Conservation (phyloP, 2,329 filamentous ascomycete genomes). For the Thelonectria blattea region DNA sequence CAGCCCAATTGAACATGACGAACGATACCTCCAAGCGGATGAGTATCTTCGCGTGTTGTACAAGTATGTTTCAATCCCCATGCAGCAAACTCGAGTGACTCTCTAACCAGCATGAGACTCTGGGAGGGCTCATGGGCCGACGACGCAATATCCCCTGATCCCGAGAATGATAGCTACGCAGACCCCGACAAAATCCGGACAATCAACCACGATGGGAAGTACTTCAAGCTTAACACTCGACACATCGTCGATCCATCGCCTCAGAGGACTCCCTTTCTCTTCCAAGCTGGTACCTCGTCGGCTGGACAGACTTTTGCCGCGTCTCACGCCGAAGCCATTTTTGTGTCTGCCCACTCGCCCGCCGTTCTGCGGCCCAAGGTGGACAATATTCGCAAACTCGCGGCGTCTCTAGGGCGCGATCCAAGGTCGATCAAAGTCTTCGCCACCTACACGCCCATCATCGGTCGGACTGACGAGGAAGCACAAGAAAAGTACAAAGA, state of each 20-base stretch:
- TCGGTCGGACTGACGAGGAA: slow-evolving; percentile 58
- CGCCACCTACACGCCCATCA: slow-evolving; percentile 55
- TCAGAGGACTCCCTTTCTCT: slow-evolving; percentile 62
- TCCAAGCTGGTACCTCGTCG: slow-evolving; percentile 64
- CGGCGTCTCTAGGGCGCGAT: slow-evolving; percentile 58
- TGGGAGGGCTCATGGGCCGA: slow-evolving; percentile 64
- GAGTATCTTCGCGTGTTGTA: slow-evolving; percentile 68
- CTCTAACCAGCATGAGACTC: slow-evolving; percentile 42
- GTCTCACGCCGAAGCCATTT: slow-evolving; percentile 65
- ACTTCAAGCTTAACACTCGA: slow-evolving; percentile 52
- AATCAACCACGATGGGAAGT: slow-evolving; percentile 67
- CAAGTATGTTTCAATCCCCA: slow-evolving; percentile 50
- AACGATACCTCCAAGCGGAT: slow-evolving; percentile 65
- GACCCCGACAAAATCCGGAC: slow-evolving; percentile 64
- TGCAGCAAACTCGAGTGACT: fast-evolving
- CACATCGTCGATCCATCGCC: slow-evolving; percentile 61
- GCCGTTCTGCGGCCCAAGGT: slow-evolving; percentile 56
- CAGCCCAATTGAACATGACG: slow-evolving; percentile 63
- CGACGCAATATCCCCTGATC: slow-evolving; percentile 61
- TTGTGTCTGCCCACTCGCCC: slow-evolving; percentile 61
- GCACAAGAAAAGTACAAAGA: slow-evolving; percentile 59
- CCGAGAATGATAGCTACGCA: slow-evolving; percentile 60
- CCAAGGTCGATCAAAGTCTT: slow-evolving; percentile 64
- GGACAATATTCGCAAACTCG: slow-evolving; percentile 57
- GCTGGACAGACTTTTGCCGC: slow-evolving; percentile 63